Evolutionary conservation across 2,329 filamentous ascomycete genomes (phyloP).

Genomic region (Aspergillus texensis): DNA sequence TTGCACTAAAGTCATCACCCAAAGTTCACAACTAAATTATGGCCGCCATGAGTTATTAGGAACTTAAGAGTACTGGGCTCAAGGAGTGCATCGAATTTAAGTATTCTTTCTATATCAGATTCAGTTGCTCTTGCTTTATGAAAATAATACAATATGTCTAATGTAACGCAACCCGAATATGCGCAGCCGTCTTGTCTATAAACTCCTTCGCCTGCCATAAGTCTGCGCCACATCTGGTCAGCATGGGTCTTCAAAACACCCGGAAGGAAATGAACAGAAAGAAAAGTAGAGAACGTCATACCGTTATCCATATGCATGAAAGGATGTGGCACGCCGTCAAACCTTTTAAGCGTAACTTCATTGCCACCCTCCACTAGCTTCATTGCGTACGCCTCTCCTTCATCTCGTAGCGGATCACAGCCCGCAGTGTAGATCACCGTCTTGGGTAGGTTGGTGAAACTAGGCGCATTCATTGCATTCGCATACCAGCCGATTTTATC

Average conservation of each 20-base stretch:
- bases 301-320: constrained; percentile 53
- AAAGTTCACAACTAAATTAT: background rate
- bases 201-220: constrained; percentile 34
- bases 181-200: constrained; percentile 29
- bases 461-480: constrained; percentile 40
- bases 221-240: constrained; percentile 12
- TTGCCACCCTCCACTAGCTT: constrained; percentile 49
- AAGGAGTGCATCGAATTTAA: background rate
- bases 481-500: constrained; percentile 32
- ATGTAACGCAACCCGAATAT: constrained; percentile 23
- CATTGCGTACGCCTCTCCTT: constrained; percentile 52
- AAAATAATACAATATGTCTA: background rate
- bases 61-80: background rate
- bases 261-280: background rate
- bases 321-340: constrained; percentile 52
- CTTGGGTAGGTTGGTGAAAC: constrained; percentile 37
- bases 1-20: background rate
- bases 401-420: constrained; percentile 52
- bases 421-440: constrained; percentile 50
- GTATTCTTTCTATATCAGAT: background rate
- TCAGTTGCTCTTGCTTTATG: background rate
- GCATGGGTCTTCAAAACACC: background rate
- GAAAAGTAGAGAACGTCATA: constrained; percentile 8
- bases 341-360: constrained; percentile 51
- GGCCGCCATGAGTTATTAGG: background rate